Conservation (phyloP, 169 alveolate genomes). For the Eimeria sp. region DNA sequence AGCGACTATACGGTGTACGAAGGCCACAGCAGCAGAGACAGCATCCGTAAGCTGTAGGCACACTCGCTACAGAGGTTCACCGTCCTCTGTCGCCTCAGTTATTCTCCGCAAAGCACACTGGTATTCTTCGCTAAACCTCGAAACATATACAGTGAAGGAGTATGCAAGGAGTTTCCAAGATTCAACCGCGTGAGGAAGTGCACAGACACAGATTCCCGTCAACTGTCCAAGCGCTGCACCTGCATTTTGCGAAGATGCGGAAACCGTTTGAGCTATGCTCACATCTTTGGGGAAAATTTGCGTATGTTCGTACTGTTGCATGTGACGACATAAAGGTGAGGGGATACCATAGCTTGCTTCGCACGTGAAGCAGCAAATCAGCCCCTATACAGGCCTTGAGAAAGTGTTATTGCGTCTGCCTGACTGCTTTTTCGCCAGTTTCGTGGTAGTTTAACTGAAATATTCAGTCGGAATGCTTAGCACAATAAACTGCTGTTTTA, state of each 20-base stretch:
- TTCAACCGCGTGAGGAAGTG: background rate
- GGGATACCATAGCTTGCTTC: background rate
- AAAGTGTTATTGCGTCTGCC: background rate
- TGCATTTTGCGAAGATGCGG: background rate
- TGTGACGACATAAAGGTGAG: background rate
- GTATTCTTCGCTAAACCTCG: background rate
- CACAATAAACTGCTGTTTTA: background rate
- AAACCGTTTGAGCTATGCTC: background rate
- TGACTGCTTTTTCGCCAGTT: background rate
- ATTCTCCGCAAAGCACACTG: background rate
- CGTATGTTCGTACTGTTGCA: background rate
- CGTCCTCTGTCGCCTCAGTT: background rate
- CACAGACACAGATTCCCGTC: background rate
- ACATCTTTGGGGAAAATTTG: background rate
- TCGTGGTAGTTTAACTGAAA: background rate
- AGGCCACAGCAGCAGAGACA: background rate
- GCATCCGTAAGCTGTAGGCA: background rate
- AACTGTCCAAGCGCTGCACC: background rate
- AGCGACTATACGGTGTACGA: background rate
- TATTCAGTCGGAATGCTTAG: background rate
- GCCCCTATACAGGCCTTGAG: background rate
- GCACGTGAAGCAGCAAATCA: background rate
- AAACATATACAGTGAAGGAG: background rate
- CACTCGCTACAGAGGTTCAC: background rate
- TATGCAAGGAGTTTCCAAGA: background rate